Evolutionary conservation across 2,329 filamentous ascomycete species (phyloP), one percentile per base, ranked within the genome.

Genomic region (Tolypocladium nubicola): DNA sequence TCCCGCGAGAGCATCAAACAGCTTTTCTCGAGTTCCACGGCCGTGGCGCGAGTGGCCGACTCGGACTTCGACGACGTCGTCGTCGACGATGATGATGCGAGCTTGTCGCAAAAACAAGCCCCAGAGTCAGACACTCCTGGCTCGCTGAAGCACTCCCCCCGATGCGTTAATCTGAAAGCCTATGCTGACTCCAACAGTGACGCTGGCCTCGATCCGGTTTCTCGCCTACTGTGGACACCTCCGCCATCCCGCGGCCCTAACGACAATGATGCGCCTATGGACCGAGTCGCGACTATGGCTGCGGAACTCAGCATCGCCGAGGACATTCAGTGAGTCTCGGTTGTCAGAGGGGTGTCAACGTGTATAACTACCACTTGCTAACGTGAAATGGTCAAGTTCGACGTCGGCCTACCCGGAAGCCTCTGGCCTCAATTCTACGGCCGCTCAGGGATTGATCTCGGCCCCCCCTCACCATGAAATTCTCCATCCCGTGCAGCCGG

Each of bases 131-230:
- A 57, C 2, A n/a, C 50, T 16, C 53, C 60, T 10, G 59, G 60
- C 3, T 59, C 58, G 30, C 50, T 69, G n/a, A 66, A 58, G 41
- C 64, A 64, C 35, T 66, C 66, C 2, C 64, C 65, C 13, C 57
- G 61, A 10, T 67, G 59, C 54, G 61, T 61, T 23, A 66, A 67
- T 52, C 58, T 68, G 38, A 59, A 58, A 10, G 57, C 49, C 33
- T 59, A 57, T 26, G 35, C 59, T 26, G 33, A 61, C 33, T 16
- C 26, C 6, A 52, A 40, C 7, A 40, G 50, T 23, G 53, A 35
- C 33, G 10, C 35, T 11, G 26, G 10, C 9, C 8, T 40, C 4
- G 39, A n/a, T 9, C 33, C 52, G 1, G 33, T 55, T 23, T 38
- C 39, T 16, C 45, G 45, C n/a, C 49, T 47, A 16, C 56, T 57